A percentile compares a stretch with the other conserved stretches of the same genome.
Conservation (phyloP, 345 rosid species). For the Euclidium syriacum region DNA sequence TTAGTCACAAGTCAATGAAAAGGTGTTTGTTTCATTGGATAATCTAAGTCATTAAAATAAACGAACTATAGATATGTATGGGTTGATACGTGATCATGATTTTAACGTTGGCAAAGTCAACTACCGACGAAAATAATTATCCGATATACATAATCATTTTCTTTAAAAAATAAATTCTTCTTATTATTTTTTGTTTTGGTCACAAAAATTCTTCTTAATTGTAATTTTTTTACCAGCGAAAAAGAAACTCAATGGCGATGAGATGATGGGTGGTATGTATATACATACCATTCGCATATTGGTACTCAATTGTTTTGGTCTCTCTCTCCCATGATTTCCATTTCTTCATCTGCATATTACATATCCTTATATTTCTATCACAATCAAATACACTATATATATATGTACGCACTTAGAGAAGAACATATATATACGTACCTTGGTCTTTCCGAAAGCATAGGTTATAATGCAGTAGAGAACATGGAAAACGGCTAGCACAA, state of each 20-base stretch:
- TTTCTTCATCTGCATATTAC: conserved; percentile 63
- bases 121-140: neutral
- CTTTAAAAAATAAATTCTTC: neutral
- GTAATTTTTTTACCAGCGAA: no score
- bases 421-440: conserved; percentile 33
- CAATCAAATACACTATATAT: neutral
- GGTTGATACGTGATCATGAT: conserved; percentile 10
- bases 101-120: conserved; percentile 16
- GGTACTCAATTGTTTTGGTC: conserved; percentile 76
- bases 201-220: no score
- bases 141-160: neutral
- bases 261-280: neutral
- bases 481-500: conserved; percentile 64
- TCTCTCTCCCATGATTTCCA: conserved; percentile 89
- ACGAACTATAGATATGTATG: neutral
- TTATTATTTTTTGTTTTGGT: no score
- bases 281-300: conserved; percentile 62
- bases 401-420: neutral
- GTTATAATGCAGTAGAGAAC: conserved; percentile 58
- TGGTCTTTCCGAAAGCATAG: conserved; percentile 57
- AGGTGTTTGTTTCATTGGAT: neutral
- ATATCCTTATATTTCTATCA: conserved; percentile 1
- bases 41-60: neutral
- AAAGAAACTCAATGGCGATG: neutral
- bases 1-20: conserved; percentile 21